Percentiles rank a stretch among this genome's conserved stretches.
These are phyloP conservation scores for Epichloe sylvatica DNA, from an alignment of 2,329 filamentous ascomycete genomes.

Conservation along the genomic window DNA sequence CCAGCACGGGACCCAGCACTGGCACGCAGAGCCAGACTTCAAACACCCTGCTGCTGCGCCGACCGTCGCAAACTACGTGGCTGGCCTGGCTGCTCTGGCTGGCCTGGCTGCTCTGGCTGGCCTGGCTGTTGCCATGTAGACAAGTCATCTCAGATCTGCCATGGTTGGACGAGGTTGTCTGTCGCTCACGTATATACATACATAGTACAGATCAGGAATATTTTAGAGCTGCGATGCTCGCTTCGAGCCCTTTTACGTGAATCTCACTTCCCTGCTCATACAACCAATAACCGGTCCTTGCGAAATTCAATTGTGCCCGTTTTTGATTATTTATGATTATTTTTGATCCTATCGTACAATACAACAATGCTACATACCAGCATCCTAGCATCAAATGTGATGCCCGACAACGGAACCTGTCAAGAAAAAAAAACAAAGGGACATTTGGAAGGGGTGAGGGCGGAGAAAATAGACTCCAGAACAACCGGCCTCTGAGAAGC, in stretches of 20 bases:
- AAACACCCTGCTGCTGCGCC: conserved; percentile 12
- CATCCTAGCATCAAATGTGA: conserved; percentile 9
- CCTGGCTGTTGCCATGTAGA: conserved; percentile 8
- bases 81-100: conserved; percentile 10
- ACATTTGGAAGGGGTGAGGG: not conserved
- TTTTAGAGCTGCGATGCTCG: not conserved
- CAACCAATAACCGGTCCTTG: not conserved
- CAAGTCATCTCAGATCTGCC: too few species aligned
- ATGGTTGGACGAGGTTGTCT: not conserved
- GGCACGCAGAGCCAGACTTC: conserved; percentile 5
- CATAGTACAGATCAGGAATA: not conserved
- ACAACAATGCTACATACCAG: conserved; percentile 8
- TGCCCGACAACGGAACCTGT: not conserved
- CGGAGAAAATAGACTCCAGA: too few species aligned
- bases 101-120: conserved; percentile 11
- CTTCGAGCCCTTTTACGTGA: not conserved
- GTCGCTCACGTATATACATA: not conserved
- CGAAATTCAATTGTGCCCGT: not conserved
- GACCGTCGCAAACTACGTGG: conserved; percentile 9
- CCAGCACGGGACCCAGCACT: not conserved
- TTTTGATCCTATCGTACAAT: conserved; percentile 8
- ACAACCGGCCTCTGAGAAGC: too few species aligned
- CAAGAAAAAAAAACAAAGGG: conserved; percentile 5
- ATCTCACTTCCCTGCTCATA: not conserved
- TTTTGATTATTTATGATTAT: not conserved